Base-by-base conservation (phyloP, 1,284 basidiomycete genomes). In the Cryptococcus deneoformans region DNA sequence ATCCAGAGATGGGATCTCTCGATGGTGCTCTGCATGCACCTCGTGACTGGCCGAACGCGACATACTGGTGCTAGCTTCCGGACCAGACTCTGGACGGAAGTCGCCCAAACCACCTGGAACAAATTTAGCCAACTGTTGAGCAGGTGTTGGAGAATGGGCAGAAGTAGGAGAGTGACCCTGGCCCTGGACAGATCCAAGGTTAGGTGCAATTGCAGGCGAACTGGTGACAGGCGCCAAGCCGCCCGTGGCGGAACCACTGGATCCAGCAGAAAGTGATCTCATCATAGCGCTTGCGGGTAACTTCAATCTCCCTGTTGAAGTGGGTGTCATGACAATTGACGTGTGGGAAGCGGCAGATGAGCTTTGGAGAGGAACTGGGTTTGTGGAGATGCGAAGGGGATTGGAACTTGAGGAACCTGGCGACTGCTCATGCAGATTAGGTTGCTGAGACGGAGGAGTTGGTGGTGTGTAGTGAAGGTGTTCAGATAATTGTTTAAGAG, bases 1-100 rank as follows among this genome's bases (percentile, higher is more conserved):
- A 67, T 89, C 88, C 46, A 92, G 82, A 64, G 82, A 85, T 16
- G 89, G 89, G 45, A 91, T 88, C 67, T 89, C 89, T 84, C 88
- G 29, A 29, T 90, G 78, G 90, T 91, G 29, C 89, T 89, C 39
- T 84, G 79, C 58, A 84, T 83, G 54, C 61, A 64, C 7, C 29
- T 61, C 57, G 16, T 36, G 52, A 44, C 63, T 64, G 2, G 46
- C 43, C 6, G 48, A 52, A 47, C 59, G 50, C n/a, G 58, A 59
- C 61, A 63, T 60, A 36, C 12, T 46, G n/a, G 40, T 20, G 11
- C 46, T 43, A 29, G 10, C 37, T 12, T 40, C 43, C 52, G 11
- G 29, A 47, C 12, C 46, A 47, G 34, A n/a, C 20, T 47, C 46
- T 47, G 16, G 40, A 16, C 40, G 14, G 34, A 34, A 47, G 14